These are phyloP conservation scores for Gracilaria gracilis DNA, from an alignment of 23 red algal genomes.

Conservation along the genomic window DNA sequence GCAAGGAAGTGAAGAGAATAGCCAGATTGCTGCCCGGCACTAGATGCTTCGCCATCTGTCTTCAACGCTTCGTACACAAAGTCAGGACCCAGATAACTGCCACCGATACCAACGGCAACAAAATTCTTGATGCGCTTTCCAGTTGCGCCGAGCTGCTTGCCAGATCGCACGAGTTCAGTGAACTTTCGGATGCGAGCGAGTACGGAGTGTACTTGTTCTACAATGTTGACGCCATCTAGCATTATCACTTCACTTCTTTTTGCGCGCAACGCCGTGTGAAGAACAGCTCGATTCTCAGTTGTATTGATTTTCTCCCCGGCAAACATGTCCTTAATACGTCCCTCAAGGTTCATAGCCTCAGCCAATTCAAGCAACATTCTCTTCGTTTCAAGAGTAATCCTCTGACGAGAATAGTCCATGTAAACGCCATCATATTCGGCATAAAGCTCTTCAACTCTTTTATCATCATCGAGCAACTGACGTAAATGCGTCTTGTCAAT, in stretches of 20 bases:
- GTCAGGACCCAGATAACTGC: conserved; percentile 97
- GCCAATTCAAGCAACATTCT: conserved; percentile 77
- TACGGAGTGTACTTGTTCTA: conserved; percentile 81
- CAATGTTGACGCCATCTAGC: conserved; percentile 88
- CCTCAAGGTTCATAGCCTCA: conserved; percentile 36
- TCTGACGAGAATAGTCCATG: conserved; percentile 94
- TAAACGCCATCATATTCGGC: conserved; percentile 84
- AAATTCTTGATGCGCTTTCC: conserved; percentile 86
- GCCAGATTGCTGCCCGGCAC: conserved; percentile 42
- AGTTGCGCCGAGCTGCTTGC: conserved; percentile 77
- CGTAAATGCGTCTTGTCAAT: conserved; percentile 72
- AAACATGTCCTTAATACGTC: conserved; percentile 88
- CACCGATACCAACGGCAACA: conserved; percentile 95
- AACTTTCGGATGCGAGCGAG: conserved; percentile 85
- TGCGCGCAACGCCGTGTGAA: conserved; percentile 93
- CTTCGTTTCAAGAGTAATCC: conserved; percentile 78
- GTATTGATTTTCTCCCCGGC: conserved; percentile 84
- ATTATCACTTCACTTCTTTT: conserved; percentile 66
- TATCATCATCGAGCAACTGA: conserved; percentile 66
- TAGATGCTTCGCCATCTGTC: conserved; percentile 71
- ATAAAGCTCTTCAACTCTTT: conserved; percentile 53
- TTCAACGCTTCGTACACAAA: conserved; percentile 96
- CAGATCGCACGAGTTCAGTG: conserved; percentile 74
- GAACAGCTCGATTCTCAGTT: conserved; percentile 89
- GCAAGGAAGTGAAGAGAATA: conserved; percentile 87